Evolutionary conservation across 1,139 yeast genomes (phyloP).

Genomic region (Zygosaccharomyces pseudobailii): DNA sequence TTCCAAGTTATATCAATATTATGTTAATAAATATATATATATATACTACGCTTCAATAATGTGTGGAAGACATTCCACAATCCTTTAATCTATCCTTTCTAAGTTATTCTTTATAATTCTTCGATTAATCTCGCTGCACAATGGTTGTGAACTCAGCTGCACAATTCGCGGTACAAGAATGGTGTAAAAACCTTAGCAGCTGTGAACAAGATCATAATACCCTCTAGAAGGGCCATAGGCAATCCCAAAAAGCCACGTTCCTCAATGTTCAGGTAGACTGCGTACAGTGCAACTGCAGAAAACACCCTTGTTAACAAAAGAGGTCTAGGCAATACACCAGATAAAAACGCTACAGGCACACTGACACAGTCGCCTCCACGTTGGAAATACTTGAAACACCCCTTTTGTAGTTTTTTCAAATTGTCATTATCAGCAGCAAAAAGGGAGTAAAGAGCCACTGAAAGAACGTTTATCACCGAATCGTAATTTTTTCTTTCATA

Average conservation of each 20-base stretch:
- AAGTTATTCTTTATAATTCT: background rate
- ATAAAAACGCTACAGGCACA: conserved; percentile 78
- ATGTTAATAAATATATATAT: background rate
- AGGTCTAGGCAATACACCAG: conserved; percentile 79
- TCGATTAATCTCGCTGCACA: conserved; percentile 1
- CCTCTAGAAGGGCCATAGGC: conserved; percentile 69
- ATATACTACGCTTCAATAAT: background rate
- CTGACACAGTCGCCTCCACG: conserved; percentile 76
- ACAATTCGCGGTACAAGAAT: conserved; percentile 46
- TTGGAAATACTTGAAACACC: conserved; percentile 82
- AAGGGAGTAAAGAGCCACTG: conserved; percentile 82
- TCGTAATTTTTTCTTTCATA: conserved; percentile 71
- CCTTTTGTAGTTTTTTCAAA: conserved; percentile 68
- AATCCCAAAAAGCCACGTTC: conserved; percentile 63
- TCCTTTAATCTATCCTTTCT: background rate
- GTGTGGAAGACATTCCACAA: no score
- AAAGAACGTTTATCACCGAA: conserved; percentile 81
- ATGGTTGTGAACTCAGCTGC: conserved; percentile 24
- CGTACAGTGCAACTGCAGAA: conserved; percentile 83
- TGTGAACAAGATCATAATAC: conserved; percentile 62
- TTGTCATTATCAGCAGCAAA: conserved; percentile 80
- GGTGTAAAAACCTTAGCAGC: conserved; percentile 81
- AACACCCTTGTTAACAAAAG: conserved; percentile 74
- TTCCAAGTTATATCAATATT: background rate
- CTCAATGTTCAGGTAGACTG: conserved; percentile 63